Conservation (phyloP, 352 stramenopile genomes). For the Globisporangium yorkense region DNA sequence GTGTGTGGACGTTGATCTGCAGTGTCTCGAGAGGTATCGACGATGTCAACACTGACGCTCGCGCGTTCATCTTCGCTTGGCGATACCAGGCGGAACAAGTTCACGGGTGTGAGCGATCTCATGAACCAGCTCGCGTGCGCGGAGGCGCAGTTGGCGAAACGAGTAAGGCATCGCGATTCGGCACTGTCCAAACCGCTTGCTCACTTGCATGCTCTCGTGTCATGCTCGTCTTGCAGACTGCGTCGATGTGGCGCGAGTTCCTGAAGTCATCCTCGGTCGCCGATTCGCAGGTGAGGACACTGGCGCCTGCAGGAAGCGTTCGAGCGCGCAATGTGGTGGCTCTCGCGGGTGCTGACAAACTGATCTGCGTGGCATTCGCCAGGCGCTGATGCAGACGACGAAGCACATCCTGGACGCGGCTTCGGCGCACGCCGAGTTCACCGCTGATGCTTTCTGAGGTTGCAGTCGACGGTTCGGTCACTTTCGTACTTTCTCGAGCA, state of each 20-base stretch:
- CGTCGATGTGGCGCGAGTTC: conserved; percentile 45
- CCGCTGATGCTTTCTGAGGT: neutral
- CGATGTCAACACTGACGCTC: neutral
- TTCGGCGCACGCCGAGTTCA: conserved; percentile 2
- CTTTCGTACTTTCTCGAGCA: neutral
- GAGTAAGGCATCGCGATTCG: conserved; percentile 14
- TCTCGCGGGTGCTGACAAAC: neutral
- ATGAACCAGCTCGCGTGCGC: conserved; percentile 61
- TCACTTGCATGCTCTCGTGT: neutral
- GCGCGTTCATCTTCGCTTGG: neutral
- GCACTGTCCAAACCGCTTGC: neutral
- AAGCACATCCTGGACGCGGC: conserved; percentile 32
- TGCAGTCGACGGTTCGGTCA: neutral
- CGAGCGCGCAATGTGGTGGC: neutral
- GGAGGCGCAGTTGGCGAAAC: conserved; percentile 49
- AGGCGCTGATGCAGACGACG: conserved; percentile 33
- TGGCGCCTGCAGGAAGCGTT: neutral
- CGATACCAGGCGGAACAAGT: conserved; percentile 26
- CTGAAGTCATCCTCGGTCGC: conserved; percentile 30
- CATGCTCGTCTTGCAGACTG: conserved; percentile 13
- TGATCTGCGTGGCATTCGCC: neutral
- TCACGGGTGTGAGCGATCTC: conserved; percentile 28
- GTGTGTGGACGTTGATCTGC: neutral
- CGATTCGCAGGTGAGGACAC: conserved; percentile 24
- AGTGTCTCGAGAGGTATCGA: neutral